Conservation (phyloP, 768 basidiomycete genomes). For the Punctularia strigosozonata region DNA sequence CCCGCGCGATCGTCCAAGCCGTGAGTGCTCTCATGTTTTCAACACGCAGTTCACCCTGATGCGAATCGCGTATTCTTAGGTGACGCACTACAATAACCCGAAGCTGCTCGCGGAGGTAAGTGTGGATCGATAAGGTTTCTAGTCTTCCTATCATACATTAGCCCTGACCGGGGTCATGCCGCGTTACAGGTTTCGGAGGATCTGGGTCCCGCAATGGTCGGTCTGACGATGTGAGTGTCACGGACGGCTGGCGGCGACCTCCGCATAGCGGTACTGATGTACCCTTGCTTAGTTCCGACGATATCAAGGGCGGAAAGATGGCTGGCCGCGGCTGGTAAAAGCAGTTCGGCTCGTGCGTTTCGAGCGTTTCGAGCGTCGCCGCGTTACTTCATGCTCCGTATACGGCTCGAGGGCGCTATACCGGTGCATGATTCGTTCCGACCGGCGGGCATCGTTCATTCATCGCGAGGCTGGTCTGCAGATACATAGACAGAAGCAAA, state of each 20-base stretch:
- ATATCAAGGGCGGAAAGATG: slow-evolving; percentile 59
- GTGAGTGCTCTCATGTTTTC: slow-evolving; percentile 27
- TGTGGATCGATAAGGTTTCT: slow-evolving; percentile 1
- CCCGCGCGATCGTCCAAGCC: slow-evolving; percentile 92
- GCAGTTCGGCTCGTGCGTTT: not conserved
- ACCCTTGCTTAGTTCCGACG: slow-evolving; percentile 34
- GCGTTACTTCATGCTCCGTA: no score
- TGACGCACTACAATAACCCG: slow-evolving; percentile 93
- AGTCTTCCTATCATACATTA: slow-evolving; percentile 6
- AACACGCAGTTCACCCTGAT: slow-evolving; percentile 4
- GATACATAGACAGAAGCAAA: no score
- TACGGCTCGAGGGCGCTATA: no score
- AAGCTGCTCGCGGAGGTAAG: slow-evolving; percentile 79
- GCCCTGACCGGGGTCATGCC: no score
- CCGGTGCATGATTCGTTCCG: no score
- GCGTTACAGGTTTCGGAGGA: slow-evolving; percentile 56
- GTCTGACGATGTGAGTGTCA: slow-evolving; percentile 68
- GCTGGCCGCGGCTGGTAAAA: slow-evolving; percentile 58
- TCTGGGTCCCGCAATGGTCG: slow-evolving; percentile 89
- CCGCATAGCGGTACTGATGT: not conserved
- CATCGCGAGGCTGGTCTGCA: no score
- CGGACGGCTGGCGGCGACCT: not conserved
- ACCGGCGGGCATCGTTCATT: no score
- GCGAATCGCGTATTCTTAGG: slow-evolving; percentile 27
- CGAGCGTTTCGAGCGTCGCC: not conserved